Evolutionary conservation across 1,284 basidiomycete genomes (phyloP), one percentile per base, ranked within the genome.

Genomic region (Heterobasidion occidentale): DNA sequence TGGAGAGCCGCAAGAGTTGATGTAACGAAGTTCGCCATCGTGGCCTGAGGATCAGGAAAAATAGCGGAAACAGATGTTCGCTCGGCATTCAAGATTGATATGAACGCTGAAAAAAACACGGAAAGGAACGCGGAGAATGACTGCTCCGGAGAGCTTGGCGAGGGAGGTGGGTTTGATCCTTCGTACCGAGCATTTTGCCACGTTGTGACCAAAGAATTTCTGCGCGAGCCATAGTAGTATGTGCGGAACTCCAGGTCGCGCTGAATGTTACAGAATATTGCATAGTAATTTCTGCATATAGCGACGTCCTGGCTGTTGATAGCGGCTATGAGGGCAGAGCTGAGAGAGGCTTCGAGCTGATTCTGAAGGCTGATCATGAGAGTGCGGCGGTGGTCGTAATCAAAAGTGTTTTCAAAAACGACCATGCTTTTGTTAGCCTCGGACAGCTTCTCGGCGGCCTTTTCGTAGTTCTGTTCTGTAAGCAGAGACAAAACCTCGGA

Each of bases 331-430:
- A 98, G 77, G 1, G 91, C 90, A 9, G 91, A 86, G 63, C 90
- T 92, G 49, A 96, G 78, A 2, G 88, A 84, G 1, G 91, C 90
- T 73, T 98, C 94, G 45, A 98, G 82, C 68, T 95, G 90, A 67
- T 98, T 97, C 68, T 96, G 93, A 33, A 98, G 77, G 60, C 86
- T 92, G 59, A 93, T 83, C 81, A 98, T 84, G 42, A 98, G 75
- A 3, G 83, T 79, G 46, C 90, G 81, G 33, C 93, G 81, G 42
- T 80, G 83, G 66, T 97, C 94, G 68, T 91, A 94, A 70, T 95
- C 92, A 9, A 86, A 77, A 1, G 90, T 90, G 64, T 94, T 92
- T 62, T 92, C 86, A 71, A 97, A 98, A 44, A 94, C 88, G 36
- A 88, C 81, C 81, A 98, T 90, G 60, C 88, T 89, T 66, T 84